Conservation (phyloP, 306 rosid species). For the Quercus mongolica region DNA sequence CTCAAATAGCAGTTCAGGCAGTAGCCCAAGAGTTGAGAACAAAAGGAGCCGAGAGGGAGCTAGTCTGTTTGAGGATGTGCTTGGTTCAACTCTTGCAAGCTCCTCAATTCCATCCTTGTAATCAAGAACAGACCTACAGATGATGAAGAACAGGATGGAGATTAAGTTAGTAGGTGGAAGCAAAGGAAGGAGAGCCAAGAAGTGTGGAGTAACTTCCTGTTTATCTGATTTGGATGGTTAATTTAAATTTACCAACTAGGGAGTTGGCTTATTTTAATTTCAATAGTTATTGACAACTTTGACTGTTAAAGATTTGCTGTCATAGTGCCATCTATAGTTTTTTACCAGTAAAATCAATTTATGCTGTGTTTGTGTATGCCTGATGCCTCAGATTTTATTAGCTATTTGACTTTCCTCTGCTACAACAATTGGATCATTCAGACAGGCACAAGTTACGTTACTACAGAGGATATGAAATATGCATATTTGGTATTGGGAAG, state of each 20-base stretch:
- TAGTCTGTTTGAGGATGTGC: slow-evolving; percentile 30
- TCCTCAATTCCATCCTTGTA: slow-evolving; percentile 39
- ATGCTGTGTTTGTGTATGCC: slow-evolving; percentile 3
- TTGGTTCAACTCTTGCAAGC: slow-evolving; percentile 27
- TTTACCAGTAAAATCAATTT: neutral
- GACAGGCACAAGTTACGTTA: too few species aligned
- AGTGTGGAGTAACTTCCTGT: neutral
- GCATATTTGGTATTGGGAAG: neutral
- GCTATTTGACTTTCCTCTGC: neutral
- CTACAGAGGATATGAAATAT: neutral
- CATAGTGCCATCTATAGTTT: neutral
- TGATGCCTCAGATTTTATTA: neutral
- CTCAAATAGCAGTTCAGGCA: slow-evolving; percentile 50
- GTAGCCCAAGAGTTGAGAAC: slow-evolving; percentile 33
- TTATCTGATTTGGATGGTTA: neutral
- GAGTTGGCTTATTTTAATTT: slow-evolving; percentile 17
- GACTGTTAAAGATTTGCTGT: slow-evolving; percentile 13
- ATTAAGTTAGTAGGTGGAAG: neutral
- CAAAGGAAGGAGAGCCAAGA: neutral
- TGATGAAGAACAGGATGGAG: neutral
- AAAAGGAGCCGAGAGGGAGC: slow-evolving; percentile 11
- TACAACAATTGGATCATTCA: neutral
- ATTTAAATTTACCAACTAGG: slow-evolving; percentile 1
- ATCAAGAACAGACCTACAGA: neutral
- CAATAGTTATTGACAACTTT: slow-evolving; percentile 16